Percentiles rank a stretch among this genome's conserved stretches.
These are phyloP conservation scores for Ocimum tenuiflorum DNA, from an alignment of 257 asterid genomes.

Conservation along the genomic window DNA sequence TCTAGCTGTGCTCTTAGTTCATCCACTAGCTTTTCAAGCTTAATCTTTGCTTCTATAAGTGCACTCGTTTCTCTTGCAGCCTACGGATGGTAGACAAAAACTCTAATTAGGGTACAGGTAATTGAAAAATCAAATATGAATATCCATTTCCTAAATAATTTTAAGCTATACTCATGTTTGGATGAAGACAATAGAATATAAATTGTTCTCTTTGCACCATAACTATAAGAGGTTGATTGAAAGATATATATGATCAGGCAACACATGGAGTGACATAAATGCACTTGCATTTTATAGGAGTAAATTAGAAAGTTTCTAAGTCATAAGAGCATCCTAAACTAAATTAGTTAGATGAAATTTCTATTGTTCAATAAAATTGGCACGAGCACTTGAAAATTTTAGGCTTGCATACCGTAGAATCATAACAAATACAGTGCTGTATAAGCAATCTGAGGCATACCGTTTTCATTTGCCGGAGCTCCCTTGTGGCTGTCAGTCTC, in stretches of 20 bases:
- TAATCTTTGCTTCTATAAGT: constrained; percentile 72
- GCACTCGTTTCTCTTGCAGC: constrained; percentile 75
- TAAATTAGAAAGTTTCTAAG: background rate
- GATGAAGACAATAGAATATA: background rate
- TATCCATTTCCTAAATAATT: background rate
- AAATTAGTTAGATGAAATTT: constrained; percentile 6
- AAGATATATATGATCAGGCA: background rate
- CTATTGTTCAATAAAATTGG: background rate
- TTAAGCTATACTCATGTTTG: background rate
- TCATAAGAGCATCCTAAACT: constrained; percentile 4
- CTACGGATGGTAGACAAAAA: constrained; percentile 34
- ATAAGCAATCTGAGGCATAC: constrained; percentile 30
- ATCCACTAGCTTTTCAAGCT: constrained; percentile 77
- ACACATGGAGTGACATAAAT: background rate
- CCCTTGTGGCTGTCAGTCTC: constrained; percentile 66
- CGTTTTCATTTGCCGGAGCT: constrained; percentile 72
- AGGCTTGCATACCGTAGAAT: no score
- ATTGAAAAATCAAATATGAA: constrained; percentile 5
- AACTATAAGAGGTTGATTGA: constrained; percentile 13
- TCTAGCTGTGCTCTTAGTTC: constrained; percentile 63
- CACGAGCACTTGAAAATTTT: no score
- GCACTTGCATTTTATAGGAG: background rate
- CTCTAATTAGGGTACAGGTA: constrained; percentile 8
- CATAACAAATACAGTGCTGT: background rate
- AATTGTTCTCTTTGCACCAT: background rate